These are phyloP conservation scores for Boletellus sp. DNA, from an alignment of 1,284 basidiomycete genomes.

Conservation along the genomic window DNA sequence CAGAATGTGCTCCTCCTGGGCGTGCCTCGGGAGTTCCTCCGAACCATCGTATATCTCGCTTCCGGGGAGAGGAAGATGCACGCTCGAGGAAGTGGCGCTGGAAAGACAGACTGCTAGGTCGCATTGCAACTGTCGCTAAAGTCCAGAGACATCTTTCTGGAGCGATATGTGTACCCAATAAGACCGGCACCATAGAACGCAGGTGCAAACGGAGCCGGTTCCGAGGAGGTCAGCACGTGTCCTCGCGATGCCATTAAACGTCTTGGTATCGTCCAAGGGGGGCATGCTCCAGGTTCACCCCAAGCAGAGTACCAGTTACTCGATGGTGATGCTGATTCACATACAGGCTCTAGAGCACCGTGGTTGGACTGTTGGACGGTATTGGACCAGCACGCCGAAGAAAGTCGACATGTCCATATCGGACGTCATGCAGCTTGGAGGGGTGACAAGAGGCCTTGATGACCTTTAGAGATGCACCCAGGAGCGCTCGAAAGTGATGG, in stretches of 20 bases:
- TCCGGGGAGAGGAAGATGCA: slow-evolving; percentile 38
- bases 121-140: slow-evolving; percentile 33
- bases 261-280: slow-evolving; percentile 28
- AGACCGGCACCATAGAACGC: slow-evolving; percentile 21
- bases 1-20: too few relatives aligned
- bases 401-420: slow-evolving; percentile 45
- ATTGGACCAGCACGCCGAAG: slow-evolving; percentile 33
- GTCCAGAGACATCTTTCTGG: slow-evolving; percentile 27
- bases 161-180: slow-evolving; percentile 29
- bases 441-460: too few relatives aligned
- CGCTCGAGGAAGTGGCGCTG: slow-evolving; percentile 39
- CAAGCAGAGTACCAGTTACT: slow-evolving; percentile 22
- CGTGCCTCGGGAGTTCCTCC: slow-evolving; percentile 22
- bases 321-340: slow-evolving; percentile 15
- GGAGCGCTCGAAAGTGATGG: too few relatives aligned
- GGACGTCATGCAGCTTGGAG: too few relatives aligned
- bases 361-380: slow-evolving; percentile 4
- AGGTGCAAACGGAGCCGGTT: slow-evolving; percentile 20
- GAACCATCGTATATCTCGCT: slow-evolving; percentile 22
- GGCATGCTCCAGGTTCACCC: slow-evolving; percentile 20
- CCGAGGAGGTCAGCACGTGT: slow-evolving; percentile 17
- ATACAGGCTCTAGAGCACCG: slow-evolving; percentile 17
- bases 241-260: slow-evolving; percentile 17
- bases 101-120: slow-evolving; percentile 32
- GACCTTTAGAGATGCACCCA: too few relatives aligned